Conservation (phyloP, 2,329 filamentous ascomycete species). For the Talaromyces amestolkiae region DNA sequence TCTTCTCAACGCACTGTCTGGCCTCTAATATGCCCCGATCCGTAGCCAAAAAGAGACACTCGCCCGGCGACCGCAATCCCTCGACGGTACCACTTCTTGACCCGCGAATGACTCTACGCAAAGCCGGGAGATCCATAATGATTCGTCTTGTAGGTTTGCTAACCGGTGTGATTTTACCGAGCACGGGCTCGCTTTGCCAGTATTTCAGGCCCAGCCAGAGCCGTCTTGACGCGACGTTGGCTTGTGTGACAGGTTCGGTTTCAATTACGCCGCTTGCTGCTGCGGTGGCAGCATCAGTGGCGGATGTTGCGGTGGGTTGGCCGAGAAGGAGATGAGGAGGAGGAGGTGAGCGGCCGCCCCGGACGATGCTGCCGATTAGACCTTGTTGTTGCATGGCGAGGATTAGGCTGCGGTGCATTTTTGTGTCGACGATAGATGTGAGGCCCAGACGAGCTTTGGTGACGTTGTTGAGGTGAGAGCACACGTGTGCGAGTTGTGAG, state of each 20-base stretch:
- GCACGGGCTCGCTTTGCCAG: conserved; percentile 76
- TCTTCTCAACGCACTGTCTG: conserved; percentile 76
- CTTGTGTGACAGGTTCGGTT: conserved; percentile 58
- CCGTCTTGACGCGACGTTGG: conserved; percentile 70
- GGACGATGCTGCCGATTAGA: conserved; percentile 76
- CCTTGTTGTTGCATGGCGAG: conserved; percentile 79
- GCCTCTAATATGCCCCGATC: conserved; percentile 75
- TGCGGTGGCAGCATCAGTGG: not conserved
- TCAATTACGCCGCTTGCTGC: conserved; percentile 31
- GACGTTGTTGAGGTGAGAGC: conserved; percentile 88
- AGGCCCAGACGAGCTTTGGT: conserved; percentile 77
- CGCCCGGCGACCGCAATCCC: conserved; percentile 71
- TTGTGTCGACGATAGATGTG: conserved; percentile 77
- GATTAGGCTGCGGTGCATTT: conserved; percentile 72
- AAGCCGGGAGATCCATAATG: conserved; percentile 60
- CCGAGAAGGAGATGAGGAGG: conserved; percentile 54
- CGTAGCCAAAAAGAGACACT: conserved; percentile 77
- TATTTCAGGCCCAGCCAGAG: conserved; percentile 92
- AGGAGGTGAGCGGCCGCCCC: conserved; percentile 63
- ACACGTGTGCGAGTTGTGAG: conserved; percentile 72
- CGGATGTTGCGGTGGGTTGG: conserved; percentile 38
- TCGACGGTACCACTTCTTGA: conserved; percentile 64
- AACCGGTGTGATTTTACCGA: conserved; percentile 64
- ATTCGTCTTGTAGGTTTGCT: conserved; percentile 73
- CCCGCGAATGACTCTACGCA: conserved; percentile 68